Conservation (phyloP, 148 eudicot species). For the Fallopia convolvulus region DNA sequence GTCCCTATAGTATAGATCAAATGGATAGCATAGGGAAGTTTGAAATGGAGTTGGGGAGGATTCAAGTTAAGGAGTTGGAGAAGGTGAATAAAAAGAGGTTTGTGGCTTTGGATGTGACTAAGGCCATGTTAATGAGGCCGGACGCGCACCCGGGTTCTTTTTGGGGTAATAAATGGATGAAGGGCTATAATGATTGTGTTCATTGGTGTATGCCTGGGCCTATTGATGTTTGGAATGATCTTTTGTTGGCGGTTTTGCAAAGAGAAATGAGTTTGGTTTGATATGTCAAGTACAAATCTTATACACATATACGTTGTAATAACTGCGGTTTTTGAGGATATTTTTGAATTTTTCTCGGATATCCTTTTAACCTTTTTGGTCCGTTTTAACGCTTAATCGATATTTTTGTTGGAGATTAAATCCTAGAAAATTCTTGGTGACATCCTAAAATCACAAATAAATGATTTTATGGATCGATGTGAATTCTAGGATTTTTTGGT, state of each 20-base stretch:
- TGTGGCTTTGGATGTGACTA: slow-evolving; percentile 49
- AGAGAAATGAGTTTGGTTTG: slow-evolving; percentile 15
- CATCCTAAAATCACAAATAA: no score
- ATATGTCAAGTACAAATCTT: not conserved
- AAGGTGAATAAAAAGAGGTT: slow-evolving; percentile 31
- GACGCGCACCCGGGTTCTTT: slow-evolving; percentile 61
- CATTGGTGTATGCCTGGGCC: slow-evolving; percentile 95
- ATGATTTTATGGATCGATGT: no score
- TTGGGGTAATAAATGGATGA: slow-evolving; percentile 58
- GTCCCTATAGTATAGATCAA: slow-evolving; percentile 27
- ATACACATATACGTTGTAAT: not conserved
- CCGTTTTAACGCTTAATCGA: no score
- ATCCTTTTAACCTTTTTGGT: no score
- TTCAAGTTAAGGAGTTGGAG: slow-evolving; percentile 48
- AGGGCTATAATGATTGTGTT: slow-evolving; percentile 62
- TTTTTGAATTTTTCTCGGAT: no score
- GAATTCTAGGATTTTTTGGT: no score
- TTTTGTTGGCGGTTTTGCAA: slow-evolving; percentile 41
- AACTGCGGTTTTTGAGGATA: no score
- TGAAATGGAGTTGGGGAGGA: slow-evolving; percentile 29
- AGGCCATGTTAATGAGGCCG: slow-evolving; percentile 48
- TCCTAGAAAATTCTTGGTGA: no score
- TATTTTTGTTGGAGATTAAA: no score
- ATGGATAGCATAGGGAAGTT: not conserved
- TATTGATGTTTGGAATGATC: slow-evolving; percentile 62